phyloP scores from a whole-genome alignment of 164 flowering plant genomes.

The Paratinospora sagittata region DNA sequence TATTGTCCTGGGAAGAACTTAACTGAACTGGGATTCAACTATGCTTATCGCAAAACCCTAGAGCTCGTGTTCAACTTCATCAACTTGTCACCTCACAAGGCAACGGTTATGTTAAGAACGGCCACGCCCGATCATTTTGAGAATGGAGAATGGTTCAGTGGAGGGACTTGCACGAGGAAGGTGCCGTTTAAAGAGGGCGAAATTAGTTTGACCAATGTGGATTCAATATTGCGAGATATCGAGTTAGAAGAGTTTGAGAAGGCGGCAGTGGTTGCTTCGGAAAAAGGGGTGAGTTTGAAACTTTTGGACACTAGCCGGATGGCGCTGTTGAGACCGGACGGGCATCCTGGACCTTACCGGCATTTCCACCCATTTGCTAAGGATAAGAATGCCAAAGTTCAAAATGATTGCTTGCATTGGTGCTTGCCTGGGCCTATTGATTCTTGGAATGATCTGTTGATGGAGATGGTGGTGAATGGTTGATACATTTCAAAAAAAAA shows the following conservation, averaged over 20 bases:
- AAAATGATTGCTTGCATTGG: constrained; percentile 89
- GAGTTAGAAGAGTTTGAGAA: constrained; percentile 64
- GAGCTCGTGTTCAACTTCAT: constrained; percentile 37
- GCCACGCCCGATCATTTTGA: constrained; percentile 91
- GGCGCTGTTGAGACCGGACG: constrained; percentile 69
- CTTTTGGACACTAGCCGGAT: constrained; percentile 55
- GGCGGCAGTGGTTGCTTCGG: constrained; percentile 33
- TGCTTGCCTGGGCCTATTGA: constrained; percentile 96
- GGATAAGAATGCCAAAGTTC: constrained; percentile 39
- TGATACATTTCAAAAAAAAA: neutral
- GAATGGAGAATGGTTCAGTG: constrained; percentile 81
- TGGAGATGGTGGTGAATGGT: constrained; percentile 28
- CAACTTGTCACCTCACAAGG: constrained; percentile 42
- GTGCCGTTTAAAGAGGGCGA: constrained; percentile 67
- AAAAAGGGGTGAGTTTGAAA: constrained; percentile 45
- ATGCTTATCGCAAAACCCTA: constrained; percentile 58
- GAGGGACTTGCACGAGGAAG: constrained; percentile 67
- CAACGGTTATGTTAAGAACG: constrained; percentile 47
- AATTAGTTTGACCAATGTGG: constrained; percentile 39
- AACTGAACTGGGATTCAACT: constrained; percentile 55
- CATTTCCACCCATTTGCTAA: constrained; percentile 53
- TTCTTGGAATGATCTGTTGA: constrained; percentile 68
- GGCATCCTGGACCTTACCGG: constrained; percentile 88
- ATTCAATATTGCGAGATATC: constrained; percentile 35
- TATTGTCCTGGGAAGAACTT: constrained; percentile 56